phyloP scores from a whole-genome alignment of 495 filamentous ascomycete genomes.

The Astrocystis sublimbata region DNA sequence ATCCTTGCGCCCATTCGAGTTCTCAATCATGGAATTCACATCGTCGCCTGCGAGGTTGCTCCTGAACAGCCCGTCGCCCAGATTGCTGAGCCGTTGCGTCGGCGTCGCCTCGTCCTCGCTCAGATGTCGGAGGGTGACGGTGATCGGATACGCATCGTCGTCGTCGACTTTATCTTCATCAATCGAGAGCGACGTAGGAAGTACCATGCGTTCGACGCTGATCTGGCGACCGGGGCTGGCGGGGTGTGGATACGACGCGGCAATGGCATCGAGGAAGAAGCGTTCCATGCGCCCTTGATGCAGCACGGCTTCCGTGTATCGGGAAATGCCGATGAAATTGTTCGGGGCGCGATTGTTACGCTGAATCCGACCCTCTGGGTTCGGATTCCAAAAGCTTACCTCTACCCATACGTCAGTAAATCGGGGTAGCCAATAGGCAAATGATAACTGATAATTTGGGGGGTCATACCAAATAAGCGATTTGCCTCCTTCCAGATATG shows the following conservation, averaged over 20 bases:
- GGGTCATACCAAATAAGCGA: constrained; percentile 42
- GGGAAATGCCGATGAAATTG: constrained; percentile 48
- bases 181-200: constrained; percentile 43
- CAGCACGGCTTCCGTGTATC: constrained; percentile 56
- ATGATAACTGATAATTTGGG: background rate
- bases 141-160: constrained; percentile 54
- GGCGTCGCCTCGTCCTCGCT: constrained; percentile 47
- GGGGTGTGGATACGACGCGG: constrained; percentile 26
- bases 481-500: constrained; percentile 60
- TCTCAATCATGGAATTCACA: constrained; percentile 47
- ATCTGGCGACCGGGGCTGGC: constrained; percentile 40
- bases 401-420: constrained; percentile 20
- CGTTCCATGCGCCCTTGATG: constrained; percentile 58
- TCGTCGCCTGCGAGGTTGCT: constrained; percentile 54
- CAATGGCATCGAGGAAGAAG: constrained; percentile 53
- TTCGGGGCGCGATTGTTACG: constrained; percentile 51
- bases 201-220: constrained; percentile 49
- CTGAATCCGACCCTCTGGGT: constrained; percentile 50
- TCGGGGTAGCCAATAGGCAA: background rate
- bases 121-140: constrained; percentile 46
- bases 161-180: constrained; percentile 45
- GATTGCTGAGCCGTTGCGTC: constrained; percentile 37
- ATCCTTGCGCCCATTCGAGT: constrained; percentile 24
- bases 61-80: constrained; percentile 48
- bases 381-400: constrained; percentile 52